These are phyloP conservation scores for Capsicum chinense DNA, from an alignment of 257 asterid species.

Conservation along the genomic window DNA sequence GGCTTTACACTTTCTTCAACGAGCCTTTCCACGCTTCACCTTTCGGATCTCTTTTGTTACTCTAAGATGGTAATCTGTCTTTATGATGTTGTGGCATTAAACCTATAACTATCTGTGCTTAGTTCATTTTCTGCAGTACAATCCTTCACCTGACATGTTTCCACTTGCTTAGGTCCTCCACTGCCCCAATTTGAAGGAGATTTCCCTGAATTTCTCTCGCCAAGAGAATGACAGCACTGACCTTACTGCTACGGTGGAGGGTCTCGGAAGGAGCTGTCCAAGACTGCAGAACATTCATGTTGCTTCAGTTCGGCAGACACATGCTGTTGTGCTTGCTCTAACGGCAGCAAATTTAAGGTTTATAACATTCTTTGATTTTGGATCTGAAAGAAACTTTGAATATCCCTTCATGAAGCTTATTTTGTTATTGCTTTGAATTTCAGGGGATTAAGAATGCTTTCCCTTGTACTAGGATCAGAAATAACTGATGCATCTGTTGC, in stretches of 20 bases:
- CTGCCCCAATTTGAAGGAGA: conserved; percentile 85
- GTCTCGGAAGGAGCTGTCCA: conserved; percentile 85
- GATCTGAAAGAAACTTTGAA: not conserved
- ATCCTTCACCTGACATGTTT: not conserved
- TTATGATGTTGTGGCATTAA: not conserved
- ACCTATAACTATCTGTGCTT: not conserved
- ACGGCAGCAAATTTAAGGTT: conserved; percentile 87
- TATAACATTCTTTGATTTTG: not conserved
- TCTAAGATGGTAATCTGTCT: conserved; percentile 66
- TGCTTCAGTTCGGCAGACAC: conserved; percentile 77
- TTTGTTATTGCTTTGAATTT: conserved; percentile 27
- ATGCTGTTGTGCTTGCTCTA: conserved; percentile 79
- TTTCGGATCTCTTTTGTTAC: conserved; percentile 82
- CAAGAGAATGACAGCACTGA: conserved; percentile 82
- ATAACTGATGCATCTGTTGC: conserved; percentile 98
- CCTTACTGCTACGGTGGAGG: conserved; percentile 63
- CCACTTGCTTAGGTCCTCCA: conserved; percentile 63
- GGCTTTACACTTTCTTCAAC: conserved; percentile 67
- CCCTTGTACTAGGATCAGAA: conserved; percentile 92
- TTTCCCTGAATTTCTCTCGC: conserved; percentile 80
- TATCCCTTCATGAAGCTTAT: conserved; percentile 23
- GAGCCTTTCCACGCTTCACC: conserved; percentile 76
- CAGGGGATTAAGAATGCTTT: conserved; percentile 91
- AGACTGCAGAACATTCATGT: conserved; percentile 83
- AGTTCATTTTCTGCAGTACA: conserved; percentile 9